phyloP scores from a whole-genome alignment of 768 basidiomycete genomes.

The Plicaturopsis crispa region DNA sequence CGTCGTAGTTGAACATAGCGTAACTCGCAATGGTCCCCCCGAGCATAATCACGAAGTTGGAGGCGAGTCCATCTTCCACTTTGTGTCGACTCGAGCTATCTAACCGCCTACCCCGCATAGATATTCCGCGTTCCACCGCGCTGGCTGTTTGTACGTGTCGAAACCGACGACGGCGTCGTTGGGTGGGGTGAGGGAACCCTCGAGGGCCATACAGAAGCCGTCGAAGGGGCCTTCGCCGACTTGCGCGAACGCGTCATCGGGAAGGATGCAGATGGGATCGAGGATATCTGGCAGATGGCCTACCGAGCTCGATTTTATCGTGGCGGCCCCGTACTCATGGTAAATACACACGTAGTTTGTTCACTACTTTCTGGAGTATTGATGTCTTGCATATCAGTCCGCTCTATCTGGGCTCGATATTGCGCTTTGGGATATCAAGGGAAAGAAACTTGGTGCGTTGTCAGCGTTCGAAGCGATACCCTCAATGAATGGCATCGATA shows the following conservation, averaged over 20 bases:
- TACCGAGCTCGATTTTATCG: conserved; percentile 68
- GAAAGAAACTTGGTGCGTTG: conserved; percentile 69
- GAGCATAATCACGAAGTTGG: no score
- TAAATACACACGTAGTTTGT: conserved; percentile 15
- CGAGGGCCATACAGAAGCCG: conserved; percentile 67
- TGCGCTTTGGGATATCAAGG: conserved; percentile 73
- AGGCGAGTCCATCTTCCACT: no score
- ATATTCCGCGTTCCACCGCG: conserved; percentile 63
- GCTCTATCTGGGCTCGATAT: conserved; percentile 59
- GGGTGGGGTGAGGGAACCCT: conserved; percentile 76
- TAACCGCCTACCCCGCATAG: conserved; percentile 19
- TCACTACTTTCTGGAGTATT: conserved; percentile 4
- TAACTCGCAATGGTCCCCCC: no score
- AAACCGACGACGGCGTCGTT: conserved; percentile 51
- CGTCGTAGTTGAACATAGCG: no score
- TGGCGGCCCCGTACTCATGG: conserved; percentile 67
- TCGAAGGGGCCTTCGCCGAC: conserved; percentile 59
- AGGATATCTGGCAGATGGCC: conserved; percentile 66
- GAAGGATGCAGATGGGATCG: conserved; percentile 55
- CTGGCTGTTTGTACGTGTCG: conserved; percentile 70
- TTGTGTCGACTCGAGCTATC: no score
- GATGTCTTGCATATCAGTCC: conserved; percentile 32
- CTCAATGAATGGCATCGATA: no score
- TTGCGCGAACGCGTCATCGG: conserved; percentile 54
- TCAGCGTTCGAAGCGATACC: no score